Evolutionary conservation across 106 monocot genomes (phyloP), one percentile per base, ranked within the genome.

Genomic region (Xerophyta viscosa): DNA sequence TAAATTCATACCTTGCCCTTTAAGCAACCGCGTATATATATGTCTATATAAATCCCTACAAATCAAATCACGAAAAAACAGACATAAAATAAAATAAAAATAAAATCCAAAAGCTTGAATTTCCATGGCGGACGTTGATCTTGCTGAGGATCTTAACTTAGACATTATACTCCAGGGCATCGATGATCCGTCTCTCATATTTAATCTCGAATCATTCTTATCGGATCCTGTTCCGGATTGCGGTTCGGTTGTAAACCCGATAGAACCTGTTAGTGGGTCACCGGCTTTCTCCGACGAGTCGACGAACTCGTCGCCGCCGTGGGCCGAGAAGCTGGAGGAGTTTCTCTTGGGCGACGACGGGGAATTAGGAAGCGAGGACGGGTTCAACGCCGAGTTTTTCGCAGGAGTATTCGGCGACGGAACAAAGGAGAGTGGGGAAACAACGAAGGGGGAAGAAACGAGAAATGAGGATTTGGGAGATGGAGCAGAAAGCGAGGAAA

Each of bases 241-340:
- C n/a, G n/a, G n/a, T n/a, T n/a, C n/a, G 33, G 33, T 33, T 33
- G 33, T 5, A 33, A 11, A 33, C 14, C 31, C 31, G 53, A 10
- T 19, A 30, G 53, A 51, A 11, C 4, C 24, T 3, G 24, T 3
- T 8, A 8, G 14, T 21, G 51, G 2, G 5, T 9, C 48, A 22
- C 5, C 42, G 21, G 20, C 23, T 28, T 11, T 3, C 20, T 2
- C 6, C 0, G 41, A 2, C 18, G 45, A 14, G 1, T 1, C 22
- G 0, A 1, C 14, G 23, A 58, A 39, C 14, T 44, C 73, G 10
- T 7, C 23, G 29, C 37, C 49, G 5, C 24, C 37, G 9, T 63
- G 27, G 27, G 28, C 70, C 59, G 29, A 8, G 37, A 58, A 76
- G 29, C 29, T 76, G 54, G 76, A 76, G 65, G 48, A 58, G 70